Percentiles rank a stretch among this genome's conserved stretches.
Evolutionary conservation across 129 eudicot species (phyloP).

Genomic region (Artemisia argyi): DNA sequence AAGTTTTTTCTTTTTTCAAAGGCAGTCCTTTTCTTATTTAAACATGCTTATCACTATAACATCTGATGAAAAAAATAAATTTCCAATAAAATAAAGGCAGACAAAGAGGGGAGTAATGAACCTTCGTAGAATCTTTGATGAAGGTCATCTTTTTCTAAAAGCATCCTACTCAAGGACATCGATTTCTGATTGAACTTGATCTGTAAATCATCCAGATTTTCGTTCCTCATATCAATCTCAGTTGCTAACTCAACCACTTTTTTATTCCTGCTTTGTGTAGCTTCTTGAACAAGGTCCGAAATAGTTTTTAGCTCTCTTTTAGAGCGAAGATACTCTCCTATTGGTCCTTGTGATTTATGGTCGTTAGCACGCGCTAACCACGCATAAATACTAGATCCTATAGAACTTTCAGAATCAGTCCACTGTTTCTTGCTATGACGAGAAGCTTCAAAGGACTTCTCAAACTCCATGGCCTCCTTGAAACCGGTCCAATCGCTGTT

Average conservation of each 20-base stretch:
- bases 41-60: no score
- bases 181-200: slow-evolving; percentile 55
- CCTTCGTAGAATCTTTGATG: slow-evolving; percentile 79
- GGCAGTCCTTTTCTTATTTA: no score
- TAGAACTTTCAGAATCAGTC: slow-evolving; percentile 33
- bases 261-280: slow-evolving; percentile 36
- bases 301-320: slow-evolving; percentile 58
- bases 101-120: slow-evolving; percentile 17
- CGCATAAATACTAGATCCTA: slow-evolving; percentile 56
- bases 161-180: slow-evolving; percentile 64
- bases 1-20: no score
- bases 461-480: slow-evolving; percentile 80
- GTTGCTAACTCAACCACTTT: slow-evolving; percentile 58
- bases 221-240: slow-evolving; percentile 74
- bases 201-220: slow-evolving; percentile 65
- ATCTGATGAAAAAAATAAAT: no score
- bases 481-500: slow-evolving; percentile 77
- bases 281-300: slow-evolving; percentile 53
- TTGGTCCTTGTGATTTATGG: slow-evolving; percentile 51
- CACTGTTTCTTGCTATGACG: slow-evolving; percentile 70
- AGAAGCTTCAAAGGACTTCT: slow-evolving; percentile 64
- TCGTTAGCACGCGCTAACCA: slow-evolving; percentile 93
- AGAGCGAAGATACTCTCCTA: slow-evolving; percentile 76
- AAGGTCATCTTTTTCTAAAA: slow-evolving; percentile 71
- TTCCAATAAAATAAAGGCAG: not conserved